Conservation (phyloP, 495 filamentous ascomycete genomes). For the Usnea hakonensis region DNA sequence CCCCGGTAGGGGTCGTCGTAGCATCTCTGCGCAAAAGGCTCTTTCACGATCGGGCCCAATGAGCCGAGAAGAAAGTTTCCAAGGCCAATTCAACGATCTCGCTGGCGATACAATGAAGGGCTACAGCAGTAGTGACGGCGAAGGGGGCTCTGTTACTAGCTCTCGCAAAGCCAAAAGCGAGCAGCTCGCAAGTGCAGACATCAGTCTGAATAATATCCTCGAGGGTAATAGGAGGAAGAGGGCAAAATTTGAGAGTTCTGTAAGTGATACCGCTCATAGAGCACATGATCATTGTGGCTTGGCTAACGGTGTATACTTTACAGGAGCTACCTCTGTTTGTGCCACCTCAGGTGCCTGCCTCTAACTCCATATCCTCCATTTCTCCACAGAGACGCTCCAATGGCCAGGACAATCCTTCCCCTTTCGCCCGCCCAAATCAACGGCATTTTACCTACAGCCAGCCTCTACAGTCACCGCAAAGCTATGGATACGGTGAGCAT, state of each 20-base stretch:
- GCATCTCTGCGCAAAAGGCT: conserved; percentile 68
- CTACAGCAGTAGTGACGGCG: conserved; percentile 76
- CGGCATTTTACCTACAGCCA: conserved; percentile 65
- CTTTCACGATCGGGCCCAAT: conserved; percentile 57
- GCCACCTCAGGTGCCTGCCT: conserved; percentile 82
- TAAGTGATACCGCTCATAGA: conserved; percentile 45
- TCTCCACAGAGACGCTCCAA: conserved; percentile 77
- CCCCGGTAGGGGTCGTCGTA: conserved; percentile 62
- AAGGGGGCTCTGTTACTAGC: conserved; percentile 57
- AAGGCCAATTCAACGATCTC: conserved; percentile 51
- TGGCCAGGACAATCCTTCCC: conserved; percentile 53
- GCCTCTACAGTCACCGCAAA: conserved; percentile 70
- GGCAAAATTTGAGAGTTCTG: conserved; percentile 95
- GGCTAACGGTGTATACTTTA: conserved; percentile 19
- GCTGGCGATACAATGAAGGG: conserved; percentile 58
- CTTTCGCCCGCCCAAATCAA: conserved; percentile 63
- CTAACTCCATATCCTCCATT: conserved; percentile 81
- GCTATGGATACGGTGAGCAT: conserved; percentile 51
- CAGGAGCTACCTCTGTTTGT: conserved; percentile 94
- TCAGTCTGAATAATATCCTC: conserved; percentile 95
- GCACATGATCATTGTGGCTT: conserved; percentile 16
- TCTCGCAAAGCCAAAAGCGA: conserved; percentile 69
- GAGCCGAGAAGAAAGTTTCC: conserved; percentile 59
- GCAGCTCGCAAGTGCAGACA: conserved; percentile 85
- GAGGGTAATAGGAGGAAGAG: conserved; percentile 92